These are phyloP conservation scores for Boletus rubroflammeus DNA, from an alignment of 768 basidiomycete species.

Conservation along the genomic window DNA sequence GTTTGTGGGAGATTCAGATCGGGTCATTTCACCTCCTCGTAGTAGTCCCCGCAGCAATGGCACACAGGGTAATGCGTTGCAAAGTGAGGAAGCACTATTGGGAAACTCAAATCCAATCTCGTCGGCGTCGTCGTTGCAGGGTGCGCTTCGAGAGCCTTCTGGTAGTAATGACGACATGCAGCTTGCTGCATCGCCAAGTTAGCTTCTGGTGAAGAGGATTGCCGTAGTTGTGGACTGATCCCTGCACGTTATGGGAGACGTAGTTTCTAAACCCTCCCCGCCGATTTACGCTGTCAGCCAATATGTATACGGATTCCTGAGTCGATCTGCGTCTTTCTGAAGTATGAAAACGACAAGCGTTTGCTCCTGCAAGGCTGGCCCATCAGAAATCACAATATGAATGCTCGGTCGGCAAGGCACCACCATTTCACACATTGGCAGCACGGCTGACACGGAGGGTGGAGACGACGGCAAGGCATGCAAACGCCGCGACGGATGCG, in stretches of 20 bases:
- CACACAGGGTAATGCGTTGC: neutral
- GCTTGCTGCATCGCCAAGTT: conserved; percentile 5
- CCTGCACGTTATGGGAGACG: neutral
- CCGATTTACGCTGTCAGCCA: conserved; percentile 11
- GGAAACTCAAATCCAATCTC: conserved; percentile 12
- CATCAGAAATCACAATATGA: neutral
- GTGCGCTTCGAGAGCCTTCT: neutral
- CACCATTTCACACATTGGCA: conserved; percentile 15
- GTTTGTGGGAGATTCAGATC: conserved; percentile 13
- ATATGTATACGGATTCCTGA: conserved; percentile 12
- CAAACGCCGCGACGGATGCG: conserved; percentile 6
- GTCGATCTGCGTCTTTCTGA: conserved; percentile 14
- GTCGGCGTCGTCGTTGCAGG: conserved; percentile 1
- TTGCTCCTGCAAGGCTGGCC: conserved; percentile 6
- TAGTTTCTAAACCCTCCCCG: neutral
- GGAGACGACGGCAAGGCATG: neutral
- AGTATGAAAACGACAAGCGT: neutral
- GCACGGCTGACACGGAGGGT: neutral
- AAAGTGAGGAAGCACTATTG: conserved; percentile 1
- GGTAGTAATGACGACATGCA: conserved; percentile 10
- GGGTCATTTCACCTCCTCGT: conserved; percentile 21
- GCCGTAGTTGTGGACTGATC: conserved; percentile 7
- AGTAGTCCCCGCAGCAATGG: conserved; percentile 17
- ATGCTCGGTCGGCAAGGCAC: conserved; percentile 6
- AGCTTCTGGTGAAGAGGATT: conserved; percentile 11